Evolutionary conservation across 345 rosid species (phyloP), one percentile per base, ranked within the genome.

Genomic region (Zanthoxylum bungeanum): DNA sequence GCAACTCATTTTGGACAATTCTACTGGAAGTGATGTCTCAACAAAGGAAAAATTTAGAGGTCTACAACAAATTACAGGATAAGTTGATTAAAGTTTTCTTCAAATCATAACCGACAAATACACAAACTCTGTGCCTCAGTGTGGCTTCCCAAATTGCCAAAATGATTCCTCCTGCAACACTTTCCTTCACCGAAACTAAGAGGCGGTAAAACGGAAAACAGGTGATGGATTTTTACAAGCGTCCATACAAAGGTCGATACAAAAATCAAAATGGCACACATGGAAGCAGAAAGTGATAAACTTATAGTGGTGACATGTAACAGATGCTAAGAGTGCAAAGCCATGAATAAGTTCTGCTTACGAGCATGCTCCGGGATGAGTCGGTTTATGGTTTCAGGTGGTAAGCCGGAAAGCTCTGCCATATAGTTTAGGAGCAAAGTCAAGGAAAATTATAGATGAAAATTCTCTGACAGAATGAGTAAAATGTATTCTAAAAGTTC

Each of bases 271-370:
- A 17, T 27, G 46, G 33, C 58, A 16, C 4, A n/a, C 4, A 55
- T 49, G 72, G n/a, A 28, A 21, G 3, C 60, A 49, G 68, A n/a
- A 34, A 40, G 49, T 61, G 36, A 25, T 24, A 33, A 42, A 37
- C 62, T 31, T 31, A n/a, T 0, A 0, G 66, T 3, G 4, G 55
- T 22, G 25, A 27, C 17, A 36, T 30, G 60, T 30, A 53, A 21
- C 19, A 24, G 40, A 46, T 27, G 71, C 77, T 81, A 89, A 2
- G 90, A 37, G 78, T 88, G 78, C 86, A 92, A 78, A 34, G 97
- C 97, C 97, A 92, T 92, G 88, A 92, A 92, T 73, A 78, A 79
- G 82, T 92, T 92, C 86, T 89, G 96, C 81, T 90, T 92, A 24
- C 96, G 97, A 51, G 95, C 93, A 76, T 88, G 89, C 75, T 89